Base-by-base conservation (phyloP, 345 rosid genomes). In the Luvunga scandens region DNA sequence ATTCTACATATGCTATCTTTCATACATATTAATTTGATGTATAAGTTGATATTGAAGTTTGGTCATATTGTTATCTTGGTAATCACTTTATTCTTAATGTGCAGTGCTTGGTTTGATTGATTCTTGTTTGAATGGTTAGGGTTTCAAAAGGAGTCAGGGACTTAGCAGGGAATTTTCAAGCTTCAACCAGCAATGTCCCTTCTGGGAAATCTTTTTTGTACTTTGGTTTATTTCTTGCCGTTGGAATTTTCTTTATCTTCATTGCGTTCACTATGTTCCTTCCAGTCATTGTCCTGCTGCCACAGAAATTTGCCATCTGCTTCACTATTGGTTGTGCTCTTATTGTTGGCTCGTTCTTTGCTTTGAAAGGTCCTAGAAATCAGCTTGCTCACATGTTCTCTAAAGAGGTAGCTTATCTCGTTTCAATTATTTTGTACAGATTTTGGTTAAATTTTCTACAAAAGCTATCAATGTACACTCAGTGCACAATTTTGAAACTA, bases 291-390 rank as follows among this genome's bases (percentile, higher is more conserved):
- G 92, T 91, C 42, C n/a, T 91, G 79, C 80, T 90, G 83, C 93
- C 95, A 25, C 91, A 91, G 88, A 91, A 90, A 66, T 91, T 91
- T 66, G 91, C 93, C 8, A 87, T 88, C 57, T 88, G 95, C 84
- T 90, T 91, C 73, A 87, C 93, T 3, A 72, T 91, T 7, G 93
- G 95, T 22, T 90, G 91, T 76, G 71, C 77, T 25, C 86, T 88
- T 22, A 91, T 85, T 50, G 80, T 90, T 63, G 91, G 86, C 10
- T 88, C 93, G 5, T 91, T 90, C 72, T 88, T 91, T n/a, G 90
- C 92, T 38, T 86, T 91, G 72, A 87, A 85, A 84, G 95, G 92
- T 77, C 90, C 93, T 18, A 84, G 68, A 84, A 81, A 84, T 84
- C 92, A 88, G 83, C 84, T 90, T 34, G 84, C 78, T 4, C 93